These are phyloP conservation scores for Graphilbum sp. DNA, from an alignment of 2,329 filamentous ascomycete genomes.

Conservation along the genomic window DNA sequence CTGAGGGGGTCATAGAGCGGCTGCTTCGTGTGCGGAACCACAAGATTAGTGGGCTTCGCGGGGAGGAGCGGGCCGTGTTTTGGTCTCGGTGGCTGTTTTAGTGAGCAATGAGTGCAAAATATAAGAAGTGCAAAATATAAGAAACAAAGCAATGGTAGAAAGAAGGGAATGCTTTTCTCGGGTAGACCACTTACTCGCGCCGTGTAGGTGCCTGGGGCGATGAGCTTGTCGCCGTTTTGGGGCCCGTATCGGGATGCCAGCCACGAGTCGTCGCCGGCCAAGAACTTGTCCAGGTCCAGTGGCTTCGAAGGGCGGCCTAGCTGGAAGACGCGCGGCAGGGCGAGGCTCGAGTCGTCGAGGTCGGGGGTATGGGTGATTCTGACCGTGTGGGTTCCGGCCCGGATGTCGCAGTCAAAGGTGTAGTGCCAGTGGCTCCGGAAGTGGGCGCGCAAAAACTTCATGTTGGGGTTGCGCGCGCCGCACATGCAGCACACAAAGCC, in stretches of 20 bases:
- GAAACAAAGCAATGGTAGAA: not conserved
- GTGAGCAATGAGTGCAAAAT: not conserved
- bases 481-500: slow-evolving; percentile 35
- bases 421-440: slow-evolving; percentile 31
- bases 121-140: not conserved
- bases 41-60: slow-evolving; percentile 6
- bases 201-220: not conserved
- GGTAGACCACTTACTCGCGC: not conserved
- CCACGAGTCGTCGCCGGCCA: slow-evolving; percentile 30
- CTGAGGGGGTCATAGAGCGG: slow-evolving; percentile 41
- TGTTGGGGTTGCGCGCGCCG: slow-evolving; percentile 27
- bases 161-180: too few relatives aligned
- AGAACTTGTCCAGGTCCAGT: slow-evolving; percentile 27
- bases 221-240: slow-evolving; percentile 16
- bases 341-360: slow-evolving; percentile 7
- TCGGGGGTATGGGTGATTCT: slow-evolving; percentile 18
- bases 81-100: not conserved
- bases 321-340: slow-evolving; percentile 22
- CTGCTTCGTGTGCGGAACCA: slow-evolving; percentile 33
- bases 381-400: slow-evolving; percentile 20
- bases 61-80: not conserved
- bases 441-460: slow-evolving; percentile 32
- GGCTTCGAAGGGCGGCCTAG: slow-evolving; percentile 24
- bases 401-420: slow-evolving; percentile 20
- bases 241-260: slow-evolving; percentile 24